These are phyloP conservation scores for Candida bentonensis DNA, from an alignment of 805 yeast genomes.

Conservation along the genomic window DNA sequence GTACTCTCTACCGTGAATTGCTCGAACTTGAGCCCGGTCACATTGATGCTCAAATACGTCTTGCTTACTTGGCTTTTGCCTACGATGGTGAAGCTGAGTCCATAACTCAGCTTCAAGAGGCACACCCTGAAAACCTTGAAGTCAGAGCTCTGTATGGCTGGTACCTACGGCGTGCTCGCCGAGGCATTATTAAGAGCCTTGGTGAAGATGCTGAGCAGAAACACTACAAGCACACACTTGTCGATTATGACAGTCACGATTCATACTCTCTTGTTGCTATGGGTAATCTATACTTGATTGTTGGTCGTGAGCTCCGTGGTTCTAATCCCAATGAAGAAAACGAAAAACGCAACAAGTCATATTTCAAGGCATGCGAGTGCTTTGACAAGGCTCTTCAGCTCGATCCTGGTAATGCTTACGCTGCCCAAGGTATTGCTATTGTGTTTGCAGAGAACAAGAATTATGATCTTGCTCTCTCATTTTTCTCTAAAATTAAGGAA, in stretches of 20 bases:
- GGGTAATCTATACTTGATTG: constrained; percentile 68
- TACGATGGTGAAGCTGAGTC: constrained; percentile 30
- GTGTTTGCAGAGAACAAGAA: constrained; percentile 72
- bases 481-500: constrained; percentile 79
- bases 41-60: constrained; percentile 60
- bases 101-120: constrained; percentile 40
- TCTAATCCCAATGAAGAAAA: constrained; percentile 30
- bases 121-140: constrained; percentile 53
- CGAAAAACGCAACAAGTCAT: constrained; percentile 57
- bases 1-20: constrained; percentile 38
- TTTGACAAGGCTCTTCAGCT: constrained; percentile 76
- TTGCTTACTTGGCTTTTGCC: constrained; percentile 39
- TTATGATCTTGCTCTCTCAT: constrained; percentile 62
- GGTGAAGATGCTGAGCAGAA: constrained; percentile 53
- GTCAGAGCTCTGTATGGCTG: constrained; percentile 87
- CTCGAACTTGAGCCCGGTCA: constrained; percentile 51
- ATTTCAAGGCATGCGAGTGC: constrained; percentile 80
- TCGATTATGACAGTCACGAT: constrained; percentile 69
- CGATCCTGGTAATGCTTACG: constrained; percentile 79
- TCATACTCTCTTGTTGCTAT: constrained; percentile 76
- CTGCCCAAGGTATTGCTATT: constrained; percentile 96
- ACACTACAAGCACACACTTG: constrained; percentile 76
- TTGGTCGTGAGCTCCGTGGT: constrained; percentile 63
- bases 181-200: constrained; percentile 25
- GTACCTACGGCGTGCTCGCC: constrained; percentile 40